Base-by-base conservation (phyloP, 176 grass and related monocot species). In the Zoysia pacifica region DNA sequence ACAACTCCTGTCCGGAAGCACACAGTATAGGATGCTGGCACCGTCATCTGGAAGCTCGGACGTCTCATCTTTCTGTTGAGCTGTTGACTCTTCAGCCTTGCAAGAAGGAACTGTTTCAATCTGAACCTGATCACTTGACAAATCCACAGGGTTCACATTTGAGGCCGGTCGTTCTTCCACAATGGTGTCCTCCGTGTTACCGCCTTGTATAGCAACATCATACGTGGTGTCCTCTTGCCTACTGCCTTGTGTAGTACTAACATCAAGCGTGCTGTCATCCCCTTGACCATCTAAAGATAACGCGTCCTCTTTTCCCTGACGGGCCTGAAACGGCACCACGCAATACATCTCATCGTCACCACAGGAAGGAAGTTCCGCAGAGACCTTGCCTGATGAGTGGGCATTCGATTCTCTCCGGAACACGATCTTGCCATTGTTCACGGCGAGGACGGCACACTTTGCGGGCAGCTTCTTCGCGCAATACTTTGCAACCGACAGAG, bases 341-440 rank as follows among this genome's bases (percentile, higher is more conserved):
- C 89, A 91, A 36, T 87, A 89, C 86, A 91, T 75, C 75, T 87
- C 84, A 67, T 69, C 60, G 18, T 82, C 81, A 62, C 56, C 78
- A 2, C 78, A 86, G 0, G 76, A 13, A 76, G 64, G 64, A 64
- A 72, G 15, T n/a, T 87, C 81, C 1, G 77, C 84, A 3, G 81
- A 87, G 19, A 88, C 88, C 64, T 85, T 94, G 73, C 77, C 79
- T 16, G 70, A 85, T 16, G 70, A 85, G 52, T 90, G 85, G 8
- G 12, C 90, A 67, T 73, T 85, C 3, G 87, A 69, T 64, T 89
- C 86, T 60, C 90, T 93, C 9, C 67, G 82, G 74, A 90, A 99
- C 58, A 96, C 86, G 55, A 99, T 91, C 87, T 99, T 99, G 53
- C 97, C 97, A n/a, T 86, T 83, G 36, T 78, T 91, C 81, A 99